These are phyloP conservation scores for Gnaphalium uliginosum DNA, from an alignment of 129 eudicot genomes.

Conservation along the genomic window DNA sequence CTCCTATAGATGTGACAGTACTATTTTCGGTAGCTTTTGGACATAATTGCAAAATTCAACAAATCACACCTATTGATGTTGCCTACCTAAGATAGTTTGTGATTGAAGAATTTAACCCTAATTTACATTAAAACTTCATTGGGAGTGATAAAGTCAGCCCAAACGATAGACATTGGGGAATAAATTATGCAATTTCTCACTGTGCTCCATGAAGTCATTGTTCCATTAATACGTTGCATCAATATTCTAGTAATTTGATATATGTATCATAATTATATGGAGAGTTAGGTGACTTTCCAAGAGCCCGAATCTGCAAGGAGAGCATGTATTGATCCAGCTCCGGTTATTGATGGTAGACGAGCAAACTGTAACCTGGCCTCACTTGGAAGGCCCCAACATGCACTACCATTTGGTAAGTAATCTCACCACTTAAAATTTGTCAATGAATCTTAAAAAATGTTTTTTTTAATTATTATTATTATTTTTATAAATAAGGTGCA, in stretches of 20 bases:
- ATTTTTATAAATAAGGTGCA: no score
- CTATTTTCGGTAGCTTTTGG: not conserved
- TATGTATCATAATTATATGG: constrained; percentile 41
- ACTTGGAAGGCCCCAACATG: constrained; percentile 76
- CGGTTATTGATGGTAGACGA: constrained; percentile 80
- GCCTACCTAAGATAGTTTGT: not conserved
- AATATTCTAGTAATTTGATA: constrained; percentile 35
- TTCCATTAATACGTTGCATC: not conserved
- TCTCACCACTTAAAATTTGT: not conserved
- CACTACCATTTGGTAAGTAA: constrained; percentile 46
- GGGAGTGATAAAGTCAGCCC: not conserved
- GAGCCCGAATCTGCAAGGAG: constrained; percentile 88
- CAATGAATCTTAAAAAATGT: not conserved
- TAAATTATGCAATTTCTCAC: not conserved
- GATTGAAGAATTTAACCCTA: not conserved
- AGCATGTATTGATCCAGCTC: constrained; percentile 85
- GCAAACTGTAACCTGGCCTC: constrained; percentile 92
- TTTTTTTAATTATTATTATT: not conserved
- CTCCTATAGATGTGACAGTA: not conserved
- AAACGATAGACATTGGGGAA: not conserved
- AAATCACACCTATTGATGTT: not conserved
- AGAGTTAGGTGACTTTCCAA: constrained; percentile 91
- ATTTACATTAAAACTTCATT: not conserved
- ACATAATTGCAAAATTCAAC: not conserved
- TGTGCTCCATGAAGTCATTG: not conserved